Evolutionary conservation across 2,329 filamentous ascomycete genomes (phyloP), one percentile per base, ranked within the genome.

Genomic region (Cordyceps cicadae): DNA sequence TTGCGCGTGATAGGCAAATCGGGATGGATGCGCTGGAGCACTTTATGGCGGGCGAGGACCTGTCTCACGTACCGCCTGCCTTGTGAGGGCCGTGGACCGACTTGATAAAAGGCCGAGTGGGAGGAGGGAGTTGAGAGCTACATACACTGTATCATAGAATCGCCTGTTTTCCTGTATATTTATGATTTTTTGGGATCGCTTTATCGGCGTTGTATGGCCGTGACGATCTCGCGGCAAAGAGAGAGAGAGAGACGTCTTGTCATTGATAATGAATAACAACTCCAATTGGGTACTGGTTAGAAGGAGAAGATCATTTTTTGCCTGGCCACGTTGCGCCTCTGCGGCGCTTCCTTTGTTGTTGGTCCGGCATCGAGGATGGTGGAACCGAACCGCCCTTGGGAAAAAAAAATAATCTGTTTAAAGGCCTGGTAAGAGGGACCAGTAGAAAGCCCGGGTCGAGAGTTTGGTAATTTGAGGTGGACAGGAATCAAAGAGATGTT

Each of bases 1-100:
- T 34, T 14, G 21, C 5, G 26, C 50, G 26, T 17, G 37, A 14
- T 52, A 75, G 72, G 32, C 72, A 74, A 69, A 67, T 70, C 41
- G 73, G 73, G 0, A 66, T 68, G 9, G 73, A 75, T 48, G 66
- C 66, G 14, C 68, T 74, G 61, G 72, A 73, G 14, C 70, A 75
- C 51, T 75, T 75, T 34, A 69, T 74, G 69, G 63, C 68, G 19
- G 72, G 71, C 2, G 67, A 70, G 9, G 55, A 64, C 19, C 52
- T 54, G 11, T 66, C 66, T 39, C 62, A 55, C 34, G 24, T 24
- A n/a, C 29, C 54, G 12, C 29, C 54, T 24, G 26, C 43, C 26
- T 29, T 24, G 15, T 55, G 14, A 24, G 17, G 29, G 12, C 39
- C 17, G 29, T 21, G 7, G 12, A 8, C 19, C 2, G 39, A 26